These are phyloP conservation scores for Protea cynaroides DNA, from an alignment of 164 flowering plant species.

Conservation along the genomic window DNA sequence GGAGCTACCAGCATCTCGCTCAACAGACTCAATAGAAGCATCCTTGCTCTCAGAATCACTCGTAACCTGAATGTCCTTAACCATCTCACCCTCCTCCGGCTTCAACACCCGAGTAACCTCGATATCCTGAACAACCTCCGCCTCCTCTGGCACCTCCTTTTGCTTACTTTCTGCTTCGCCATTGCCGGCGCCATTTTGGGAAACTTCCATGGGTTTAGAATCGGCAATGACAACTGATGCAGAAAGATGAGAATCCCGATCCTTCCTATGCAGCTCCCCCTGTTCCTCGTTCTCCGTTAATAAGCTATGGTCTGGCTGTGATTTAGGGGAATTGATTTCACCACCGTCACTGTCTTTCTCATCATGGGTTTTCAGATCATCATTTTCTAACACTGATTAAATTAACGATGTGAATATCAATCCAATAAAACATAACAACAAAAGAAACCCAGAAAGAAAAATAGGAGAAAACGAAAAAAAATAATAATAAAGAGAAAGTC, in stretches of 20 bases:
- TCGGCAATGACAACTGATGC: background rate
- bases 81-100: constrained; percentile 1
- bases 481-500: background rate
- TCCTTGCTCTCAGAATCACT: constrained; percentile 4
- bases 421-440: background rate
- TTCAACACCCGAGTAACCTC: constrained; percentile 10
- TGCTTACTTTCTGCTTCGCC: constrained; percentile 5
- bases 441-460: background rate
- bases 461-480: background rate
- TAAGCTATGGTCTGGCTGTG: constrained; percentile 20
- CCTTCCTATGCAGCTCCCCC: background rate
- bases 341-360: constrained; percentile 43
- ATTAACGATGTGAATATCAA: background rate
- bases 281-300: background rate
- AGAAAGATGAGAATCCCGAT: background rate
- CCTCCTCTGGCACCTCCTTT: background rate
- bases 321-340: constrained; percentile 30
- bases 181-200: constrained; percentile 2
- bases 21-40: constrained; percentile 8
- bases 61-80: no score
- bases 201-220: constrained; percentile 4
- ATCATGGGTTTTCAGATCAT: constrained; percentile 33
- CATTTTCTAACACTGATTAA: constrained; percentile 24
- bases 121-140: constrained; percentile 5
- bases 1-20: constrained; percentile 11